Percentiles rank a stretch among this genome's conserved stretches.
Conservation (phyloP, 306 rosid species). For the Cucumis hystrix region DNA sequence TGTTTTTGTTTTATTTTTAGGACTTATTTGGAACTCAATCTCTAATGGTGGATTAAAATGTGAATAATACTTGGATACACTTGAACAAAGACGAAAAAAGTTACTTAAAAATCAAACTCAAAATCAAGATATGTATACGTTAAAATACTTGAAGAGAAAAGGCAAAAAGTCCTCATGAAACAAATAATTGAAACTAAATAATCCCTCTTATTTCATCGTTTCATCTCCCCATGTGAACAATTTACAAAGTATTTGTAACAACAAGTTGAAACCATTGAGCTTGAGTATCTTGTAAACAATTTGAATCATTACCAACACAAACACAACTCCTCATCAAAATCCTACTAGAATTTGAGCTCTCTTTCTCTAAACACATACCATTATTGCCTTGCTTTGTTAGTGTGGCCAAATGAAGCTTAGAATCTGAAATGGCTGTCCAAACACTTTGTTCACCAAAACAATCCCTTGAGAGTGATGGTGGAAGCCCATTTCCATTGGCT, state of each 20-base stretch:
- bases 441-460: conserved; percentile 17
- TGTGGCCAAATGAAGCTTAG: conserved; percentile 35
- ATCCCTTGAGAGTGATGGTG: conserved; percentile 16
- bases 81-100: no score
- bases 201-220: no score
- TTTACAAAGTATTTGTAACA: conserved; percentile 14
- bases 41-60: no score
- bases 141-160: no score
- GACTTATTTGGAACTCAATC: no score
- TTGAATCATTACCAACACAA: conserved; percentile 20
- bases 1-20: not conserved
- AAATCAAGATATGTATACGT: no score
- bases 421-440: conserved; percentile 19
- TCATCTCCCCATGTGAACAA: not conserved
- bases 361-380: conserved; percentile 23
- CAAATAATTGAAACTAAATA: no score
- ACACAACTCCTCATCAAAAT: conserved; percentile 23
- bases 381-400: not conserved
- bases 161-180: no score
- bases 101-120: no score
- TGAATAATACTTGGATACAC: no score
- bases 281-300: conserved; percentile 24
- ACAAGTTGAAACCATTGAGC: conserved; percentile 33
- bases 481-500: conserved; percentile 18
- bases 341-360: conserved; percentile 14